Percentiles rank a stretch among this genome's conserved stretches.
These are phyloP conservation scores for Colletotrichum spinosum DNA, from an alignment of 2,329 filamentous ascomycete genomes.

Conservation along the genomic window DNA sequence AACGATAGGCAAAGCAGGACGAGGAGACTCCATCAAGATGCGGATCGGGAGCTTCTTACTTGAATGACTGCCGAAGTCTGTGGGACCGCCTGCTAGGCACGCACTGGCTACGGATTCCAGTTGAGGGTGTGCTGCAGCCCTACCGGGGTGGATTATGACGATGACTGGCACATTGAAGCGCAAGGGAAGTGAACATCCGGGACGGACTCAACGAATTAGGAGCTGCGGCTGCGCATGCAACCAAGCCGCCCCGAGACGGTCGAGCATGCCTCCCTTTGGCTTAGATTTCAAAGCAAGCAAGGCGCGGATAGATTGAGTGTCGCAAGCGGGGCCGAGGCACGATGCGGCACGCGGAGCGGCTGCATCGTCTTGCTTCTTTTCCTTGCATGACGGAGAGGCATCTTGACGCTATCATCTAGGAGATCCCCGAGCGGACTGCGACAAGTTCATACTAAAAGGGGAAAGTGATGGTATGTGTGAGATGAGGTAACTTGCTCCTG, in stretches of 20 bases:
- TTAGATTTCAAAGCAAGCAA: conserved; percentile 21
- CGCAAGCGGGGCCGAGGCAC: conserved; percentile 10
- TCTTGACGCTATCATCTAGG: conserved; percentile 20
- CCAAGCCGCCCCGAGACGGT: conserved; percentile 33
- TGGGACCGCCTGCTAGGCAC: conserved; percentile 17
- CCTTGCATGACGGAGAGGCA: conserved; percentile 11
- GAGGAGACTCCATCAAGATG: conserved; percentile 16
- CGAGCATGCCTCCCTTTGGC: conserved; percentile 27
- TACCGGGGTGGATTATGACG: conserved; percentile 28
- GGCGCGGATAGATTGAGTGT: conserved; percentile 29
- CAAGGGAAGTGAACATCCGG: conserved; percentile 20
- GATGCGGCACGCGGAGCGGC: conserved; percentile 7
- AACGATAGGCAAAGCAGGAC: conserved; percentile 12
- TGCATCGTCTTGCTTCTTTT: conserved; percentile 10
- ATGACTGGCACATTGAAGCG: conserved; percentile 14
- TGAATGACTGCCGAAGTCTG: conserved; percentile 21
- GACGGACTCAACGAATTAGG: conserved; percentile 27
- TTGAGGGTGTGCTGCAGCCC: conserved; percentile 37
- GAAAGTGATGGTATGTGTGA: conserved; percentile 21
- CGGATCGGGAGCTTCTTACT: conserved; percentile 28
- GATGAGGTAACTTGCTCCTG: conserved; percentile 1
- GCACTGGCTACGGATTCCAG: conserved; percentile 22
- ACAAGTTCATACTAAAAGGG: conserved; percentile 17
- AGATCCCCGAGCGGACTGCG: conserved; percentile 18
- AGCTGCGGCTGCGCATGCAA: conserved; percentile 33